phyloP scores from a whole-genome alignment of 148 eudicot species.

The Talinum fruticosum region DNA sequence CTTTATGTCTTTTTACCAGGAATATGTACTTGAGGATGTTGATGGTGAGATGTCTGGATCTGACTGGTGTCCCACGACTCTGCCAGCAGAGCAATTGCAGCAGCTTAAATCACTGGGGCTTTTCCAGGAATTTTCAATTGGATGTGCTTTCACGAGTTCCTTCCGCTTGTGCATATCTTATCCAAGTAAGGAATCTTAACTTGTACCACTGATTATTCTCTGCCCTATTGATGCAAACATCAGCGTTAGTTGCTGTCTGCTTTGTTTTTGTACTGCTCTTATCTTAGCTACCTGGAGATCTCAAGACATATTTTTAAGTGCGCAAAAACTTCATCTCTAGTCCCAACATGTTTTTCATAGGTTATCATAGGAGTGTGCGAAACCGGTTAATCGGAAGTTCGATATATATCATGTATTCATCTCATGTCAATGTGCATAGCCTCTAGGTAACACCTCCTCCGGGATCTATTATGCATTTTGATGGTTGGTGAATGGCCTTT shows the following conservation, averaged over 20 bases:
- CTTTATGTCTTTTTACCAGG: conserved; percentile 38
- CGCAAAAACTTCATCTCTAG: not conserved
- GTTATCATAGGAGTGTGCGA: too few species aligned
- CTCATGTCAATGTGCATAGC: too few species aligned
- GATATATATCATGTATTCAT: too few species aligned
- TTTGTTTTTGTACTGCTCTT: conserved; percentile 19
- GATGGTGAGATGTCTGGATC: conserved; percentile 62
- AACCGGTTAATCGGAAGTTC: too few species aligned
- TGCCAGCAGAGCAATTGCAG: conserved; percentile 79
- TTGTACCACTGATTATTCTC: not conserved
- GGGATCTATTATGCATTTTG: too few species aligned
- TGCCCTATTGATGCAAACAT: not conserved
- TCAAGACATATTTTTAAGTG: not conserved
- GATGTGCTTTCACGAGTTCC: not conserved
- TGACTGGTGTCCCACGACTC: conserved; percentile 83
- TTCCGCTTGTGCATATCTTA: not conserved
- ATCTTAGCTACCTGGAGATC: not conserved
- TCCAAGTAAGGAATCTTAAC: not conserved
- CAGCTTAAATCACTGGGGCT: conserved; percentile 90
- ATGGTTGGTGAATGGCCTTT: too few species aligned
- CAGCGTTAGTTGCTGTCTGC: not conserved
- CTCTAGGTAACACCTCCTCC: too few species aligned
- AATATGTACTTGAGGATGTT: conserved; percentile 89
- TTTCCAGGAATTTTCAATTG: not conserved
- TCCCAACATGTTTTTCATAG: not conserved